Evolutionary conservation across 2,329 filamentous ascomycete species (phyloP), one percentile per base, ranked within the genome.

Genomic region (Pseudogymnoascus sp.): DNA sequence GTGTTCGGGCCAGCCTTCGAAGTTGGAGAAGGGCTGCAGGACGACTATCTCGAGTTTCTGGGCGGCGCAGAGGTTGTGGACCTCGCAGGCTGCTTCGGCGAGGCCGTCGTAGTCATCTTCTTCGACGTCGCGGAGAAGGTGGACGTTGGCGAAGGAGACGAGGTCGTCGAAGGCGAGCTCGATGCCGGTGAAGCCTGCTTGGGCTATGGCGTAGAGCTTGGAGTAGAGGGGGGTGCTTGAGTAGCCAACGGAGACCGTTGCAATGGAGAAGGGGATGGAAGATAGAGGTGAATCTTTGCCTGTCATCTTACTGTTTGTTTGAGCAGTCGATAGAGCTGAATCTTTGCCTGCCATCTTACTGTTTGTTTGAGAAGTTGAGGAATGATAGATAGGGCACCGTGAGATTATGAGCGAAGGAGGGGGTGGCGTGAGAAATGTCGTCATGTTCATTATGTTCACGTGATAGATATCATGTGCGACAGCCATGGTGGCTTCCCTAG

Each of bases 111-210:
- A 91, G 71, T 90, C 83, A 47, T 85, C 78, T 0, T 82, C 76
- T 1, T 76, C 75, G 9, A 89, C 77, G 3, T 83, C 74, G 15
- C 79, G 75, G 33, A 79, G 75, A 13, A 81, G 77, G 3, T 84
- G 73, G 2, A 80, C 74, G 3, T 77, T 77, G 3, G 84, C 87
- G 68, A 88, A 90, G 5, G 81, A 76, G 10, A 87, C 73, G 2
- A 93, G 83, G 68, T 93, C 88, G 0, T 88, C 87, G 76, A 92
- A 90, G 0, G 86, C 86, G 7, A 93, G 82, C 74, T 93, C 90
- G 64, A 93, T 86, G 13, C 81, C 87, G 10, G 80, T 76, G 72
- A 91, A 91, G 2, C 86, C 87, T 1, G 83, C 85, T 1, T 77
- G 76, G n/a, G 84, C 78, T 67, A 91, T 85, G 44, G 85, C 84